phyloP scores from a whole-genome alignment of 352 stramenopile species.

The Discostella stelligera region DNA sequence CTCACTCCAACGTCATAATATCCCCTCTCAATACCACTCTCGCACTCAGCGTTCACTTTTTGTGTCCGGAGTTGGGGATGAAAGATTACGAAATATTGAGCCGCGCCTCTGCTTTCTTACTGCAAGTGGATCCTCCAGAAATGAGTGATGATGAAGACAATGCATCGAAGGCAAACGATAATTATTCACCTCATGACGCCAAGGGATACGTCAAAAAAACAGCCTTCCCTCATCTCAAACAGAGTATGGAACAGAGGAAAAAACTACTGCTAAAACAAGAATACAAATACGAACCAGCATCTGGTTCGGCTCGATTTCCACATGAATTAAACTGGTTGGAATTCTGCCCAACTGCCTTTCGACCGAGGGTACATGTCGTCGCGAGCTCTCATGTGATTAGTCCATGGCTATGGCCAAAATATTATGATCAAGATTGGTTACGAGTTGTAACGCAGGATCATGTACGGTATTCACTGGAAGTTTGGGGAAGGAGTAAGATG shows the following conservation, averaged over 20 bases:
- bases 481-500: slow-evolving; percentile 20
- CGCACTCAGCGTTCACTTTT: slow-evolving; percentile 75
- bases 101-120: slow-evolving; percentile 72
- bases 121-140: slow-evolving; percentile 69
- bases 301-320: slow-evolving; percentile 36
- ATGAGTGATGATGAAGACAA: slow-evolving; percentile 13
- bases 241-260: slow-evolving; percentile 53
- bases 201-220: slow-evolving; percentile 30
- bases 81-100: slow-evolving; percentile 81
- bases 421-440: slow-evolving; percentile 80
- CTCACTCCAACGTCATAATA: slow-evolving; percentile 9
- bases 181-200: slow-evolving; percentile 12
- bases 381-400: slow-evolving; percentile 73
- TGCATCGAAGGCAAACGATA: slow-evolving; percentile 1
- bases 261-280: slow-evolving; percentile 51
- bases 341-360: slow-evolving; percentile 67
- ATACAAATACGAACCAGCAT: slow-evolving; percentile 60
- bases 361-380: slow-evolving; percentile 71
- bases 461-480: slow-evolving; percentile 53
- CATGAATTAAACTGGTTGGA: slow-evolving; percentile 77
- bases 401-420: slow-evolving; percentile 80
- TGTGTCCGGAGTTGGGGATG: slow-evolving; percentile 77
- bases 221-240: slow-evolving; percentile 59
- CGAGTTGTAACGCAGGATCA: slow-evolving; percentile 64
- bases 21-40: slow-evolving; percentile 59